Percentiles rank a stretch among this genome's conserved stretches.
These are phyloP conservation scores for Chrysosporium keratinophilum DNA, from an alignment of 2,329 filamentous ascomycete species.

Conservation along the genomic window DNA sequence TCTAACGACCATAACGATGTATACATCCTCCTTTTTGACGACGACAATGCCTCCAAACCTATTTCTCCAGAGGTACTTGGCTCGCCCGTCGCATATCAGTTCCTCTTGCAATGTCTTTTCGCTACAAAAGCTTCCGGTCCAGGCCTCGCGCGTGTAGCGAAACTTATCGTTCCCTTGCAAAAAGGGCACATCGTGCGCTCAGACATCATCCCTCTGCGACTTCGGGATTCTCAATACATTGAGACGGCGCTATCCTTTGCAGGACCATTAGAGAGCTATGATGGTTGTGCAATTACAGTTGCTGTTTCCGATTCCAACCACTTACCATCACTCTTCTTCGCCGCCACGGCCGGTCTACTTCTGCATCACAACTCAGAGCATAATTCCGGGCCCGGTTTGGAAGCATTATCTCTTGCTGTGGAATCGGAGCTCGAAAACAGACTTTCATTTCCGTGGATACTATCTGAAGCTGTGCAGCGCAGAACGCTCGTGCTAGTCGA, in stretches of 20 bases:
- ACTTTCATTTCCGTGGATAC: conserved; percentile 7
- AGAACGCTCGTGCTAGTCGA: conserved; percentile 4
- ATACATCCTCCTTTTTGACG: too few species aligned
- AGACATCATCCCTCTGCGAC: not conserved
- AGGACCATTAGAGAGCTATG: not conserved
- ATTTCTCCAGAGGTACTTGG: too few species aligned
- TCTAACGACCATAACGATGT: too few species aligned
- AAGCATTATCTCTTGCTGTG: not conserved
- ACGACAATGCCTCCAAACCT: too few species aligned
- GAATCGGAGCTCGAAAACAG: conserved; percentile 4
- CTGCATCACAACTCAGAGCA: not conserved
- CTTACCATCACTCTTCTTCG: not conserved
- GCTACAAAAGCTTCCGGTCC: not conserved
- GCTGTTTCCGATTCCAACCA: not conserved
- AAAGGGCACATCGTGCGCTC: too few species aligned
- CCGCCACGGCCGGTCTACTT: not conserved
- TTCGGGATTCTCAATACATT: conserved; percentile 10
- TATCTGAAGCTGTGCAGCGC: not conserved
- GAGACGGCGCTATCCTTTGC: conserved; percentile 9
- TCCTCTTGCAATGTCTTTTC: not conserved
- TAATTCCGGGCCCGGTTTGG: not conserved
- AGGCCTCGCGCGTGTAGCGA: not conserved
- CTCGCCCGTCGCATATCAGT: not conserved
- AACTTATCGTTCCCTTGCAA: not conserved
- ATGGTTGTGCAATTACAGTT: not conserved